phyloP scores from a whole-genome alignment of 805 yeast genomes.

The Candida orba region DNA sequence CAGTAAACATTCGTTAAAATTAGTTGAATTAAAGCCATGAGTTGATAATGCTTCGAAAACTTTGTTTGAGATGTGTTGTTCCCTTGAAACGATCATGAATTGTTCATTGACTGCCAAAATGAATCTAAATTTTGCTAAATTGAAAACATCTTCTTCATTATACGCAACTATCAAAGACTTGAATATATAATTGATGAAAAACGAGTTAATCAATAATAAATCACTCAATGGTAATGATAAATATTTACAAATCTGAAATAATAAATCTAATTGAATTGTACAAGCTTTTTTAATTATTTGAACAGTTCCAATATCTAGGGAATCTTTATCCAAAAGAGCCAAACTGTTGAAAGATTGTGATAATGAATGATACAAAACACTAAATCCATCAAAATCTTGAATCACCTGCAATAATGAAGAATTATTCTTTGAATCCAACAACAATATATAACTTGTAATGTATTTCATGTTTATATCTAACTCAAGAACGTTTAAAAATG shows the following conservation, averaged over 20 bases:
- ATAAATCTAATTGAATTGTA: slow-evolving; percentile 40
- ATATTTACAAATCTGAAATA: slow-evolving; percentile 48
- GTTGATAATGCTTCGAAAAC: slow-evolving; percentile 48
- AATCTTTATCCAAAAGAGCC: slow-evolving; percentile 22
- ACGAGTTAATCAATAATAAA: slow-evolving; percentile 33
- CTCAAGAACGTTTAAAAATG: slow-evolving; percentile 32
- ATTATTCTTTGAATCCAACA: slow-evolving; percentile 39
- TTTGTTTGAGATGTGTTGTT: slow-evolving; percentile 31
- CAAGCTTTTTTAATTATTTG: slow-evolving; percentile 31
- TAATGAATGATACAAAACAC: slow-evolving; percentile 35
- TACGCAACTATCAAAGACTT: slow-evolving; percentile 37
- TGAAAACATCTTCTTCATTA: slow-evolving; percentile 48
- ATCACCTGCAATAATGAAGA: slow-evolving; percentile 36
- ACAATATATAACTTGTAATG: slow-evolving; percentile 35
- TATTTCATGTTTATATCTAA: slow-evolving; percentile 32
- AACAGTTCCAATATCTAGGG: slow-evolving; percentile 26
- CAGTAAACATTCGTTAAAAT: slow-evolving; percentile 63
- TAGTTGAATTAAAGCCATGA: slow-evolving; percentile 26
- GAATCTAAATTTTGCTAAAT: slow-evolving; percentile 62
- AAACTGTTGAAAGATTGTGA: slow-evolving; percentile 24
- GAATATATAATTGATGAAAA: slow-evolving; percentile 43
- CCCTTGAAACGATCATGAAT: slow-evolving; percentile 55
- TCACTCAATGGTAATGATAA: slow-evolving; percentile 38
- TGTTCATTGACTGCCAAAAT: slow-evolving; percentile 80
- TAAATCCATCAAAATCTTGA: slow-evolving; percentile 42